A percentile compares a stretch with the other conserved stretches of the same genome.
phyloP scores from a whole-genome alignment of 352 stramenopile species.

The Globisporangium rhizosaccharum region DNA sequence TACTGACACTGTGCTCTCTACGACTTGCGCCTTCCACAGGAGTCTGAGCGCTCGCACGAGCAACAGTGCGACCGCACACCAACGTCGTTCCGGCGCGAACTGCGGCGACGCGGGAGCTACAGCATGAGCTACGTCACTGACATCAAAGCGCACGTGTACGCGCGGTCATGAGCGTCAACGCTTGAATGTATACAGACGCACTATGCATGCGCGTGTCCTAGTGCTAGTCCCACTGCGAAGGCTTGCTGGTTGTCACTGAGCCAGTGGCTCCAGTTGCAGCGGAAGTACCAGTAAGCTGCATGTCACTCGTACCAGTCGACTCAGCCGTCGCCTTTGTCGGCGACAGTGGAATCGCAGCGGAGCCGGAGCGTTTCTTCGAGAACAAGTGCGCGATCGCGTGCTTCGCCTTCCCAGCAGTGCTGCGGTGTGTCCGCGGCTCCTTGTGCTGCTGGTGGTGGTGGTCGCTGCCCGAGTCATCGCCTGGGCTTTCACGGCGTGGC shows the following conservation, averaged over 20 bases:
- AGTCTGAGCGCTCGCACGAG: constrained; percentile 15
- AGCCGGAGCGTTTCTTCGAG: constrained; percentile 13
- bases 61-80: constrained; percentile 12
- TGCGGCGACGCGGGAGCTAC: constrained; percentile 79
- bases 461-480: not conserved
- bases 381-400: constrained; percentile 19
- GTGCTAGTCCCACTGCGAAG: not conserved
- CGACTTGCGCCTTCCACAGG: constrained; percentile 12
- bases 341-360: constrained; percentile 4
- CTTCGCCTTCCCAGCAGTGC: constrained; percentile 16
- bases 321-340: not conserved
- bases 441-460: not conserved
- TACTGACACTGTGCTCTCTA: not conserved
- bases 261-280: not conserved
- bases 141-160: constrained; percentile 83
- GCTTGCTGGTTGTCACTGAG: too few relatives aligned
- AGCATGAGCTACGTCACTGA: constrained; percentile 87
- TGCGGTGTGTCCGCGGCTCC: constrained; percentile 1
- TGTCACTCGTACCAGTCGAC: not conserved
- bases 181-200: not conserved
- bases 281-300: not conserved
- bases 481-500: not conserved
- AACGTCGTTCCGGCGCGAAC: constrained; percentile 77
- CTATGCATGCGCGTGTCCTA: not conserved
- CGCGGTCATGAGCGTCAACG: constrained; percentile 29